These are phyloP conservation scores for Agaricus sinodeliciosus DNA, from an alignment of 768 basidiomycete genomes.

Conservation along the genomic window DNA sequence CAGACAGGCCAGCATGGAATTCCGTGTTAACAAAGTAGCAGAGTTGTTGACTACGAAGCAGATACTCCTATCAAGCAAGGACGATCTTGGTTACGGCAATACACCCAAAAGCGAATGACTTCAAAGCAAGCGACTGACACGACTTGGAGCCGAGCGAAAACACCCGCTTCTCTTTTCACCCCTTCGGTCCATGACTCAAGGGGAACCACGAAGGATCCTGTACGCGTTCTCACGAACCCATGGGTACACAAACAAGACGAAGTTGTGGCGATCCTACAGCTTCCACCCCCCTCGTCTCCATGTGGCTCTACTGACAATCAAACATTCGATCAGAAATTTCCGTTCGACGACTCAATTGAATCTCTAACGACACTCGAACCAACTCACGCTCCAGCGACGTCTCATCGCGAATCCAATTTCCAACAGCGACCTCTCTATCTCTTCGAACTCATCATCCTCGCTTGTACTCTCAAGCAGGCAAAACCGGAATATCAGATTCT, in stretches of 20 bases:
- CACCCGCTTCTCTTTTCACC: background rate
- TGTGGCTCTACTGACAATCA: background rate
- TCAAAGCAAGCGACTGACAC: background rate
- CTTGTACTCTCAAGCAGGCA: conserved; percentile 2
- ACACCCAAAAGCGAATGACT: background rate
- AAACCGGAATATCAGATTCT: background rate
- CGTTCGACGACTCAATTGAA: background rate
- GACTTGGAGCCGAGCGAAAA: background rate
- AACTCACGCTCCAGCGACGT: background rate
- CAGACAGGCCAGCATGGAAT: background rate
- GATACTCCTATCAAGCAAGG: background rate
- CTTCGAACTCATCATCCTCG: background rate
- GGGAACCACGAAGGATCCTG: background rate
- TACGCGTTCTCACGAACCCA: background rate
- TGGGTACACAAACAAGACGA: conserved; percentile 3
- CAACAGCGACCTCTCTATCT: background rate
- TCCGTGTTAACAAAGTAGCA: background rate
- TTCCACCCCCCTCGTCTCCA: background rate
- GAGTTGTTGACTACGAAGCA: background rate
- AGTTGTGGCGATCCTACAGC: conserved; percentile 1
- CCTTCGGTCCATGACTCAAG: background rate
- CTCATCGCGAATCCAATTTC: background rate
- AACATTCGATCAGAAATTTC: background rate
- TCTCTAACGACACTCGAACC: background rate
- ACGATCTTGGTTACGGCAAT: background rate